Evolutionary conservation across 176 grass and related monocot genomes (phyloP).

Genomic region (Olyra latifolia): DNA sequence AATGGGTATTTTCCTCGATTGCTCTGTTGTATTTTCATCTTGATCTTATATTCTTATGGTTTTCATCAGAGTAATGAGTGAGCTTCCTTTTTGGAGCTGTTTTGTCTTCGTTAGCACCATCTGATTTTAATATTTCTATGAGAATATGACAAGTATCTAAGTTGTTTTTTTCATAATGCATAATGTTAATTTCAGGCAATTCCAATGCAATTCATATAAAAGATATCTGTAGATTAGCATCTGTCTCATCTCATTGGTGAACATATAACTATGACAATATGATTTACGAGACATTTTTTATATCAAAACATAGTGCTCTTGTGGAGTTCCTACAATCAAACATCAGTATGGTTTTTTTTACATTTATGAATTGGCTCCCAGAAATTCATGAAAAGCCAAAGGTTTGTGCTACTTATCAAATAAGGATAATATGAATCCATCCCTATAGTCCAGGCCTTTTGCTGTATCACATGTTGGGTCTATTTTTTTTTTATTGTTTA

Average conservation of each 20-base stretch:
- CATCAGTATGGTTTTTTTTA: background rate
- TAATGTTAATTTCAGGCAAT: background rate
- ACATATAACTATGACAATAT: background rate
- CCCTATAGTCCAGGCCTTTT: background rate
- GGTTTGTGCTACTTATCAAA: background rate
- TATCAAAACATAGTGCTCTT: background rate
- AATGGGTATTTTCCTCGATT: slow-evolving; percentile 70
- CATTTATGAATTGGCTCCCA: background rate
- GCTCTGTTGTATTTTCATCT: background rate
- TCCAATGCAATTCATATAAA: slow-evolving; percentile 5
- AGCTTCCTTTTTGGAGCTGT: background rate
- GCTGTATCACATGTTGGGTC: background rate
- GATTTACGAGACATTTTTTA: background rate
- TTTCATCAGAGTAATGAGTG: background rate
- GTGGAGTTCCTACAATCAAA: background rate
- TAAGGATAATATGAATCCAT: background rate
- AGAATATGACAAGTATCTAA: slow-evolving; percentile 13
- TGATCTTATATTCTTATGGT: background rate
- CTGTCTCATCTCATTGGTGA: background rate
- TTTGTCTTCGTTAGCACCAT: background rate
- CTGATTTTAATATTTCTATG: background rate
- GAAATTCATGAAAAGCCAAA: background rate
- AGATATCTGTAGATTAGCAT: background rate
- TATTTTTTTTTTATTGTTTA: background rate
- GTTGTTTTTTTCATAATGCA: background rate